phyloP scores from a whole-genome alignment of 2,329 filamentous ascomycete species.

The Emmonsia crescens region DNA sequence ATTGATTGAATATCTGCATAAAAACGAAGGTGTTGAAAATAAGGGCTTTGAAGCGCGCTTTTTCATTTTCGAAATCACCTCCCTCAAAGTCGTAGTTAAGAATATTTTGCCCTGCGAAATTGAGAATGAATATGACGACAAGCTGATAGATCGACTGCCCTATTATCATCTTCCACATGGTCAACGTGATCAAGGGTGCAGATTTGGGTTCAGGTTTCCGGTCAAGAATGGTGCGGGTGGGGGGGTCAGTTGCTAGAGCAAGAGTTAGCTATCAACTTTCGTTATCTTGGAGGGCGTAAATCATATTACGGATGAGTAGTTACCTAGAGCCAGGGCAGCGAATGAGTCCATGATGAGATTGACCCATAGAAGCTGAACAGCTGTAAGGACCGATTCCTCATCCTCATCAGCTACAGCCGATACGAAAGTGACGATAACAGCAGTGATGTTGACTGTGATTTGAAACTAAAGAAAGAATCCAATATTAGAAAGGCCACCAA shows the following conservation, averaged over 20 bases:
- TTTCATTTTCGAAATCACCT: constrained; percentile 23
- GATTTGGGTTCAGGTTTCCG: constrained; percentile 68
- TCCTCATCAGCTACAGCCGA: constrained; percentile 65
- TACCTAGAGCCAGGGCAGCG: constrained; percentile 63
- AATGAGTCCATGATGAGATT: constrained; percentile 98
- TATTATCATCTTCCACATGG: constrained; percentile 99
- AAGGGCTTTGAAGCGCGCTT: constrained; percentile 56
- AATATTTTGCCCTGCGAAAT: constrained; percentile 58
- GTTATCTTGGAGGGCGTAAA: not conserved
- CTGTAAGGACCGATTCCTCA: constrained; percentile 67
- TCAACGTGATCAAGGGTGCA: constrained; percentile 66
- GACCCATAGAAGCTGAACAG: constrained; percentile 89
- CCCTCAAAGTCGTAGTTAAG: constrained; percentile 44
- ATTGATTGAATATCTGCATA: constrained; percentile 80
- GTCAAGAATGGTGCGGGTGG: constrained; percentile 65
- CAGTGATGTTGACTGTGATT: constrained; percentile 81
- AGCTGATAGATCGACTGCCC: constrained; percentile 88
- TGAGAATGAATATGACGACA: constrained; percentile 66
- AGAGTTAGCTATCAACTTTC: constrained; percentile 4
- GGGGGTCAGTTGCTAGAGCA: constrained; percentile 63
- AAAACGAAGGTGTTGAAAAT: constrained; percentile 98
- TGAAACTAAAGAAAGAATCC: constrained; percentile 33
- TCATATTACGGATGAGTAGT: not conserved
- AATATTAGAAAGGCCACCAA: not conserved
- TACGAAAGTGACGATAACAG: constrained; percentile 80